Percentiles rank a stretch among this genome's conserved stretches.
Conservation (phyloP, 176 grass and related monocot species). For the Hyparrhenia diplandra region DNA sequence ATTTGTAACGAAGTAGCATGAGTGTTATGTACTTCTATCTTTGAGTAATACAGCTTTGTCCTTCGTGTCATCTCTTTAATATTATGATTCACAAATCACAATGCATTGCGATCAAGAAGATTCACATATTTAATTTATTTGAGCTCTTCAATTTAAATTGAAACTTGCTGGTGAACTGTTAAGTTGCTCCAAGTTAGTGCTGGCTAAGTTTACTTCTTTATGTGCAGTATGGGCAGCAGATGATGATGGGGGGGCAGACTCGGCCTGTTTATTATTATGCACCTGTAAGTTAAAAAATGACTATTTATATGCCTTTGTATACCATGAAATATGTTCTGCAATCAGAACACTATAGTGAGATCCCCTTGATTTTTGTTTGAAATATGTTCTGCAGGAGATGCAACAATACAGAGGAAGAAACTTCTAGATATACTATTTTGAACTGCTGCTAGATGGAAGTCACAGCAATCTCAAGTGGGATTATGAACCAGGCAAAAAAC, state of each 20-base stretch:
- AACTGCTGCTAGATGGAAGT: slow-evolving; percentile 7
- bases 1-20: background rate
- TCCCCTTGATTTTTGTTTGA: background rate
- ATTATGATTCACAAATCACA: background rate
- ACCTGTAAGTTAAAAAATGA: slow-evolving; percentile 36
- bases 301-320: background rate
- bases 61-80: background rate
- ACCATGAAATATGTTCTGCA: too few species aligned
- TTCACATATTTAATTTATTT: background rate
- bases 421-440: slow-evolving; percentile 39
- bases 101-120: background rate
- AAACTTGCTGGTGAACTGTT: background rate
- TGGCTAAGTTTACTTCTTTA: background rate
- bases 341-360: background rate
- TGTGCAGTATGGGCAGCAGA: slow-evolving; percentile 74
- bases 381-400: slow-evolving; percentile 37
- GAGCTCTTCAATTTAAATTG: background rate
- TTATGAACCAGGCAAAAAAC: slow-evolving; percentile 30
- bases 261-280: slow-evolving; percentile 65
- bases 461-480: background rate
- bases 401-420: slow-evolving; percentile 64
- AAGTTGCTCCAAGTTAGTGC: background rate
- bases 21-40: background rate
- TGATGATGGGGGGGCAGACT: slow-evolving; percentile 61
- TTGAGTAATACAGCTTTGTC: background rate